phyloP scores from a whole-genome alignment of 2,329 filamentous ascomycete genomes.

The Microascus cirrosus region DNA sequence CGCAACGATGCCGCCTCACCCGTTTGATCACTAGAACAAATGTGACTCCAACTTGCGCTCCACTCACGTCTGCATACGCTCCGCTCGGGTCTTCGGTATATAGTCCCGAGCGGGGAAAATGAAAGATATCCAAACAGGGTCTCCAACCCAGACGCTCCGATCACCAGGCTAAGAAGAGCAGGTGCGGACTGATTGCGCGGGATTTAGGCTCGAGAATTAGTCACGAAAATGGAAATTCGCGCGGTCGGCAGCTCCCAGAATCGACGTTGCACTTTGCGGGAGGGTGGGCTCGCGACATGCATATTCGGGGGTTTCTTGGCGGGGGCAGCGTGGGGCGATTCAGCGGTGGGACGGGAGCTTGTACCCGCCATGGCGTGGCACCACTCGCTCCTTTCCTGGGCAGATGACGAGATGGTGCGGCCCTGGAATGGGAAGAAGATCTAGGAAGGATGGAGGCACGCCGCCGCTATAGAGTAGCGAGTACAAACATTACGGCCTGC shows the following conservation, averaged over 20 bases:
- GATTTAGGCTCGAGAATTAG: constrained; percentile 3
- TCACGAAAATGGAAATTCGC: neutral
- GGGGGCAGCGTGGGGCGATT: neutral
- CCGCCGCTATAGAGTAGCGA: neutral
- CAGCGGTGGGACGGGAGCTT: neutral
- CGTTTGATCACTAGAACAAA: neutral
- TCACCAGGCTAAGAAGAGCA: neutral
- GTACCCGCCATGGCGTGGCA: neutral
- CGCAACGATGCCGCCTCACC: neutral
- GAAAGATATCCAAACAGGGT: neutral
- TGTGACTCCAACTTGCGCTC: neutral
- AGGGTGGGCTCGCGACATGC: neutral
- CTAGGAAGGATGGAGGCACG: neutral
- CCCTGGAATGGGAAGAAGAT: neutral
- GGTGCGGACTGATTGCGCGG: neutral
- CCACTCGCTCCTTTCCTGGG: neutral
- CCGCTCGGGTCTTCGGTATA: neutral
- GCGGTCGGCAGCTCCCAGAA: neutral
- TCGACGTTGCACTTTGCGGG: constrained; percentile 2
- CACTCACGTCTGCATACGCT: neutral
- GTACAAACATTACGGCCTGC: neutral
- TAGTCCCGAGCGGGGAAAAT: neutral
- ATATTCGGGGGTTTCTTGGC: neutral
- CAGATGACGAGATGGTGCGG: neutral
- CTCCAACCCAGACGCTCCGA: neutral